Conservation (phyloP, 140 eudicot genomes). For the Flaveria floridana region DNA sequence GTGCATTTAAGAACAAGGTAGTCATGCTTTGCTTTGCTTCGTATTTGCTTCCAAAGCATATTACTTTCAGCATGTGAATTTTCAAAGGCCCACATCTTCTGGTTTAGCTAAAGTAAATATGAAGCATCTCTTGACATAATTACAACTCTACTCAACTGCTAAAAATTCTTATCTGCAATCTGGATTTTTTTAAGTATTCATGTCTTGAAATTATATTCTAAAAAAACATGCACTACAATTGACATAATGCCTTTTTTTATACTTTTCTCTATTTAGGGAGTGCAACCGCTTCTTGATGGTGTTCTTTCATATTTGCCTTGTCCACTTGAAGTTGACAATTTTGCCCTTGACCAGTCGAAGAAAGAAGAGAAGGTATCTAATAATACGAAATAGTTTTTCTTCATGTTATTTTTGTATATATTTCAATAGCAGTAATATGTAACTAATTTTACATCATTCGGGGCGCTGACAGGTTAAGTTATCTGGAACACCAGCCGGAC, state of each 20-base stretch:
- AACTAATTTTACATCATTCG: constrained; percentile 7
- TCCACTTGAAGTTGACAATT: constrained; percentile 87
- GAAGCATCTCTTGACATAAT: background rate
- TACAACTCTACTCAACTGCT: background rate
- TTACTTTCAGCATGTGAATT: background rate
- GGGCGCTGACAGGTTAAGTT: constrained; percentile 53
- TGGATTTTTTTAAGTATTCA: background rate
- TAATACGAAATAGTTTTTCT: background rate
- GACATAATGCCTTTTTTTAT: constrained; percentile 2
- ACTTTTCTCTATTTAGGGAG: constrained; percentile 53
- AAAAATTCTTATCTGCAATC: background rate
- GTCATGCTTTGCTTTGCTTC: background rate
- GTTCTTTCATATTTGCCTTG: constrained; percentile 82
- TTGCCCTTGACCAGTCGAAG: constrained; percentile 90
- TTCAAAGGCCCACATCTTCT: background rate
- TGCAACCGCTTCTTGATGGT: constrained; percentile 95
- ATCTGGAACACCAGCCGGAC: constrained; percentile 86
- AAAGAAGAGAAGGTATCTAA: constrained; percentile 83
- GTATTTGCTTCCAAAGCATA: background rate
- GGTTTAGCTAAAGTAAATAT: background rate
- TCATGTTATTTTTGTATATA: background rate
- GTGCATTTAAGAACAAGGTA: constrained; percentile 99
- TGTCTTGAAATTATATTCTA: background rate
- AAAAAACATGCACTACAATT: background rate
- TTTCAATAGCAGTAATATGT: background rate